Conservation (phyloP, 768 basidiomycete genomes). For the Lactarius pseudohatsudake region DNA sequence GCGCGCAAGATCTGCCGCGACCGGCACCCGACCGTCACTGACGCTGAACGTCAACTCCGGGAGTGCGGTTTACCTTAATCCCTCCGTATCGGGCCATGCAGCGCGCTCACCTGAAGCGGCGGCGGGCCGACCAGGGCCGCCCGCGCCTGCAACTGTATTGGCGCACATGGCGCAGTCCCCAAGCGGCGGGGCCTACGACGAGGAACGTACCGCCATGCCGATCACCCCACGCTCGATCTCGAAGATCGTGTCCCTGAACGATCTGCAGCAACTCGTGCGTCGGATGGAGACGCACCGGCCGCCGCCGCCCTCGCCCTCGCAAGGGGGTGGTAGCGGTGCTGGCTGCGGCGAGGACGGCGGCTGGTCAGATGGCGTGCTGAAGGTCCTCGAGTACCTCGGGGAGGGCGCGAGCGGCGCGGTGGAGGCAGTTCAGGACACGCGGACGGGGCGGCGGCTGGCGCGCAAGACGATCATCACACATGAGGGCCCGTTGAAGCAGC, state of each 20-base stretch:
- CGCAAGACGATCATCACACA: slow-evolving; percentile 87
- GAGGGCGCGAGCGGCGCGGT: slow-evolving; percentile 93
- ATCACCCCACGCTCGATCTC: slow-evolving; percentile 26
- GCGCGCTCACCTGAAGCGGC: neutral
- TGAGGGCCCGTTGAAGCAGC: slow-evolving; percentile 82
- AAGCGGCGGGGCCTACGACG: neutral
- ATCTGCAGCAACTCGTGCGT: slow-evolving; percentile 22
- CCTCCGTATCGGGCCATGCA: neutral
- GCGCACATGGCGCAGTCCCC: neutral
- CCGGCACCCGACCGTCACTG: slow-evolving; percentile 12
- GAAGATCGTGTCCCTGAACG: slow-evolving; percentile 21
- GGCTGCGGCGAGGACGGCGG: neutral
- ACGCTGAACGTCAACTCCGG: slow-evolving; percentile 12
- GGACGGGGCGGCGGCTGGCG: slow-evolving; percentile 75
- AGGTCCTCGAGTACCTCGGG: slow-evolving; percentile 70
- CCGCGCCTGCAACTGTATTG: neutral
- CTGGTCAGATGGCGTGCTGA: slow-evolving; percentile 65
- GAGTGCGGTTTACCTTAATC: slow-evolving; percentile 4
- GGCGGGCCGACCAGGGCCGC: neutral
- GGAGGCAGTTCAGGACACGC: slow-evolving; percentile 78
- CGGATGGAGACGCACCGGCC: slow-evolving; percentile 14
- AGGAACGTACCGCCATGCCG: slow-evolving; percentile 14
- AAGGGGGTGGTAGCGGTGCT: neutral
- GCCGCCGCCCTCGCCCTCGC: slow-evolving; percentile 8
- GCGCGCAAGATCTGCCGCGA: slow-evolving; percentile 9